Percentiles rank a stretch among this genome's conserved stretches.
These are phyloP conservation scores for Solanum rostratum DNA, from an alignment of 257 asterid genomes.

Conservation along the genomic window DNA sequence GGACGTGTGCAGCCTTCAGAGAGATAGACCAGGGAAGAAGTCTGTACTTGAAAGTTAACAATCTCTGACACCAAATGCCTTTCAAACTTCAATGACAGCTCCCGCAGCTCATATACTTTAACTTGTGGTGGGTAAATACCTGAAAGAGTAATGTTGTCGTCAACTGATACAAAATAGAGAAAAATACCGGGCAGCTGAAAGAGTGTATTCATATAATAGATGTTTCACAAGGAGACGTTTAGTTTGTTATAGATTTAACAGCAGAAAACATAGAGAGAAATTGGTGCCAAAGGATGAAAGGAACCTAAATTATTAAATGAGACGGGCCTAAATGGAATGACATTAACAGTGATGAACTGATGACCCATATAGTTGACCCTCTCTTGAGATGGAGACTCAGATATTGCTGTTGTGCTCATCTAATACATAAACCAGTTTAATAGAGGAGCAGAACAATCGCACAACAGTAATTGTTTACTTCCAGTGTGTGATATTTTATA, in stretches of 20 bases:
- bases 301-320: background rate
- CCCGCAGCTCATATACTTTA: constrained; percentile 84
- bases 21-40: background rate
- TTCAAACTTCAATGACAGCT: constrained; percentile 76
- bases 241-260: background rate
- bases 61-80: constrained; percentile 91
- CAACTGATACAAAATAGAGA: background rate
- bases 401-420: background rate
- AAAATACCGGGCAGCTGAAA: background rate
- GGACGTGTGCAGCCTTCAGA: background rate
- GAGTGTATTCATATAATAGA: background rate
- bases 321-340: background rate
- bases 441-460: background rate
- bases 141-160: constrained; percentile 1
- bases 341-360: background rate
- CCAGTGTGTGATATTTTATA: background rate
- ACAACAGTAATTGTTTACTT: background rate
- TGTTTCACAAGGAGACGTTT: background rate
- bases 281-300: background rate
- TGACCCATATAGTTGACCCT: background rate
- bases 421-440: background rate
- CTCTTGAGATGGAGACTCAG: background rate
- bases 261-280: background rate
- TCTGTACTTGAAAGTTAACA: constrained; percentile 58
- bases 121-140: constrained; percentile 97